Percentiles rank a stretch among this genome's conserved stretches.
These are phyloP conservation scores for Agrocybe pediades DNA, from an alignment of 768 basidiomycete species.

Conservation along the genomic window DNA sequence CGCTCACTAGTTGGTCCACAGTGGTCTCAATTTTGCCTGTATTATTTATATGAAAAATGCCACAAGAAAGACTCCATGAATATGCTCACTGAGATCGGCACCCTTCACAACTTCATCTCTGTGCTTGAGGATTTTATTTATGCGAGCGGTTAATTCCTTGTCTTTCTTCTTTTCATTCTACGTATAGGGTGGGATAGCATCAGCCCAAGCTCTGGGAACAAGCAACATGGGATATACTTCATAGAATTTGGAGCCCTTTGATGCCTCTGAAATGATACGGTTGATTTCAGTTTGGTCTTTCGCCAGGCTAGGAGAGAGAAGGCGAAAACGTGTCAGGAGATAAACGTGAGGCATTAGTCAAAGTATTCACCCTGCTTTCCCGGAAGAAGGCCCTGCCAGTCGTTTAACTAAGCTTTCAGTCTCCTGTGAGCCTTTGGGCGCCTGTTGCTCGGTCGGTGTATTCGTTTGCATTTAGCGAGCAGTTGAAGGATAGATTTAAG, in stretches of 20 bases:
- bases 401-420: slow-evolving; percentile 72
- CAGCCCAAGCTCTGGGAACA: neutral
- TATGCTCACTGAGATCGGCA: slow-evolving; percentile 55
- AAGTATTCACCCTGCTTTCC: slow-evolving; percentile 87
- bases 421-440: slow-evolving; percentile 52
- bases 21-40: slow-evolving; percentile 61
- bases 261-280: slow-evolving; percentile 85
- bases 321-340: too few relatives aligned
- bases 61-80: slow-evolving; percentile 2
- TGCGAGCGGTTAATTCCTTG: slow-evolving; percentile 77
- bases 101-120: slow-evolving; percentile 59
- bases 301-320: slow-evolving; percentile 62
- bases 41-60: neutral
- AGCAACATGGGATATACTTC: slow-evolving; percentile 47
- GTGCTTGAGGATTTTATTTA: slow-evolving; percentile 66
- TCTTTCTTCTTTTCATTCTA: slow-evolving; percentile 92
- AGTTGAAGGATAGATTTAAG: too few relatives aligned
- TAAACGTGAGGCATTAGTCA: too few relatives aligned
- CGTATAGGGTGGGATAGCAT: slow-evolving; percentile 8
- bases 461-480: neutral
- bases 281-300: slow-evolving; percentile 86
- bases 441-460: neutral
- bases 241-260: slow-evolving; percentile 93
- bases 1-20: slow-evolving; percentile 67
- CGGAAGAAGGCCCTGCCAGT: slow-evolving; percentile 86